These are phyloP conservation scores for Cetradonia linearis DNA, from an alignment of 495 filamentous ascomycete genomes.

Conservation along the genomic window DNA sequence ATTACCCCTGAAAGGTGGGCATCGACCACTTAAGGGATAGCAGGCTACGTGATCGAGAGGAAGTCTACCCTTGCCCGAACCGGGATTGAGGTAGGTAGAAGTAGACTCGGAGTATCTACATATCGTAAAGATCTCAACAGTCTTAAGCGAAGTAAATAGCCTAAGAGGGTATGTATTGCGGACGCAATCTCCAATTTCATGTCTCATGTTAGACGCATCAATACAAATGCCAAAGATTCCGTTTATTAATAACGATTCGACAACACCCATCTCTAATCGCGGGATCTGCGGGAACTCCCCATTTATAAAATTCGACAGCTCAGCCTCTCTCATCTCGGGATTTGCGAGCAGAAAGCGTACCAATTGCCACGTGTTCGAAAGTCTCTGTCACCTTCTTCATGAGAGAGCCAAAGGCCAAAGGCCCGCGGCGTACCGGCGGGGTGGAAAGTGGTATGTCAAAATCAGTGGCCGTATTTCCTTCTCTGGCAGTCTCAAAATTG, in stretches of 20 bases:
- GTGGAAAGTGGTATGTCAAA: background rate
- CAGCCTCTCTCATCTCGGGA: background rate
- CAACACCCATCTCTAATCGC: too few relatives aligned
- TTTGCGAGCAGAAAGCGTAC: background rate
- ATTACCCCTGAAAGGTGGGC: background rate
- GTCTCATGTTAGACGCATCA: background rate
- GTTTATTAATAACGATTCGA: too few relatives aligned
- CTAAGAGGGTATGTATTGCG: background rate
- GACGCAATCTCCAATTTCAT: background rate
- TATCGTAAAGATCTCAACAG: background rate
- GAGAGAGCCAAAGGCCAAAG: too few relatives aligned
- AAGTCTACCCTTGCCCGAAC: background rate
- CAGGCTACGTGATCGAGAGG: background rate
- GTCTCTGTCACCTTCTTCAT: too few relatives aligned
- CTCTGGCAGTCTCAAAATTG: too few relatives aligned
- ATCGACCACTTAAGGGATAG: background rate
- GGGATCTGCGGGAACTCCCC: too few relatives aligned
- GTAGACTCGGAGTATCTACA: background rate
- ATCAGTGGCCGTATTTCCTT: background rate
- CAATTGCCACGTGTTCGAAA: background rate
- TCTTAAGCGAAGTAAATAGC: background rate
- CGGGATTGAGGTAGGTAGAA: background rate
- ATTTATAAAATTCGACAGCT: too few relatives aligned
- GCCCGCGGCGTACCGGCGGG: too few relatives aligned
- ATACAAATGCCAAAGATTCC: too few relatives aligned